Evolutionary conservation across 208 protist genomes (phyloP).

Genomic region (Acanthamoeba pearcei): DNA sequence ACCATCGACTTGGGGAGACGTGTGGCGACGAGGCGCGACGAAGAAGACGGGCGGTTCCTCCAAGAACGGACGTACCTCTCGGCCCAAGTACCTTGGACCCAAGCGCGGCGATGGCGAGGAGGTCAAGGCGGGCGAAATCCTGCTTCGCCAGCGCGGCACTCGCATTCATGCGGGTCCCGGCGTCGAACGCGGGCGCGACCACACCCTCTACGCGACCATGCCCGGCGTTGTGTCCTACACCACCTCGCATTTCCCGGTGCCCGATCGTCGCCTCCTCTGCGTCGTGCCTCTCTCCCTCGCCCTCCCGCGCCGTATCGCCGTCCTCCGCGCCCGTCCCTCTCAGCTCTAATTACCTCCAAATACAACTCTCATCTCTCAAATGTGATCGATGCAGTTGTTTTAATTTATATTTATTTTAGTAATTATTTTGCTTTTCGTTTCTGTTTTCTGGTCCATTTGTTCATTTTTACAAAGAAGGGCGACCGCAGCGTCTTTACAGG

Average conservation of each 20-base stretch:
- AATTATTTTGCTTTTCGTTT: too few species aligned
- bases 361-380: not conserved
- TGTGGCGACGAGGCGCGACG: conserved; percentile 66
- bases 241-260: conserved; percentile 48
- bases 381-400: not conserved
- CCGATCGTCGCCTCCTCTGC: conserved; percentile 12
- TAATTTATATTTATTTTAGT: not conserved
- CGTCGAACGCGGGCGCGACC: conserved; percentile 78
- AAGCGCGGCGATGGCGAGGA: conserved; percentile 81
- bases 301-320: conserved; percentile 15
- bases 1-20: conserved; percentile 10
- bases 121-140: conserved; percentile 82
- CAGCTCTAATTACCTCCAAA: not conserved
- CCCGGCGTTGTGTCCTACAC: conserved; percentile 74
- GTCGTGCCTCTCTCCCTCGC: conserved; percentile 18
- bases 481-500: too few species aligned
- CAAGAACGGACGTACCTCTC: conserved; percentile 77
- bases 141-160: conserved; percentile 82
- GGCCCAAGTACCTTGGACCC: conserved; percentile 80
- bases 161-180: conserved; percentile 75
- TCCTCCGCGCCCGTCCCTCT: conserved; percentile 30
- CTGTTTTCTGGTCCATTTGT: too few species aligned
- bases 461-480: too few species aligned
- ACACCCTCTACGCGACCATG: conserved; percentile 81
- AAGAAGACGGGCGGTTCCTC: conserved; percentile 83